phyloP scores from a whole-genome alignment of 73 alveolate species.

The Paramecium biaurelia region DNA sequence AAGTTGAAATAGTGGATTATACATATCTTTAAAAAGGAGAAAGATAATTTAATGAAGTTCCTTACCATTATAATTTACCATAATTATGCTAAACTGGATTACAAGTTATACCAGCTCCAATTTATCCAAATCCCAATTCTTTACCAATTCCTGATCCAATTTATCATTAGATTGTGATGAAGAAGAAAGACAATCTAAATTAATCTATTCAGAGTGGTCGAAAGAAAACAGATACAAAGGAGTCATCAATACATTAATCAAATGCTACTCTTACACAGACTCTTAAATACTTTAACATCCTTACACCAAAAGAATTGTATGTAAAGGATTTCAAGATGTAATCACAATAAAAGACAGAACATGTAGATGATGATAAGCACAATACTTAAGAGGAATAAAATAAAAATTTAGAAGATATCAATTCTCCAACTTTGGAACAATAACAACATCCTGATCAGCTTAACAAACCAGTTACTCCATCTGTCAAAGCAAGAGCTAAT shows the following conservation, averaged over 20 bases:
- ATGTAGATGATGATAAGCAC: slow-evolving; percentile 67
- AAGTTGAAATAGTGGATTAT: slow-evolving; percentile 65
- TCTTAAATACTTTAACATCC: slow-evolving; percentile 14
- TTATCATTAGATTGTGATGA: slow-evolving; percentile 88
- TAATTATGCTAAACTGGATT: slow-evolving; percentile 75
- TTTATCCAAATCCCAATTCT: slow-evolving; percentile 98
- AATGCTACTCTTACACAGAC: not conserved
- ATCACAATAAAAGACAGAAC: slow-evolving; percentile 70
- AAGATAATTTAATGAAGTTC: slow-evolving; percentile 73
- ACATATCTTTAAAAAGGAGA: slow-evolving; percentile 73
- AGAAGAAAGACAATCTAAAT: slow-evolving; percentile 67
- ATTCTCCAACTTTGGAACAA: slow-evolving; percentile 28
- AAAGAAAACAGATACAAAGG: slow-evolving; percentile 16
- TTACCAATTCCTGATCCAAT: slow-evolving; percentile 98
- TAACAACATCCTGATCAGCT: slow-evolving; percentile 66
- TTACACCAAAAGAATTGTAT: slow-evolving; percentile 68
- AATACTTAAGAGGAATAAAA: slow-evolving; percentile 69
- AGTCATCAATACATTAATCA: not conserved
- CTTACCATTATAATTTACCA: slow-evolving; percentile 63
- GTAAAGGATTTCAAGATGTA: slow-evolving; percentile 54
- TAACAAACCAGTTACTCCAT: not conserved
- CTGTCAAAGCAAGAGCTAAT: slow-evolving; percentile 40
- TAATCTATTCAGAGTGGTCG: not conserved
- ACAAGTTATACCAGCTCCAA: slow-evolving; percentile 95
- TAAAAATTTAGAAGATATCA: slow-evolving; percentile 48